These are phyloP conservation scores for Aspergillus hortae DNA, from an alignment of 2,329 filamentous ascomycete species.

Conservation along the genomic window DNA sequence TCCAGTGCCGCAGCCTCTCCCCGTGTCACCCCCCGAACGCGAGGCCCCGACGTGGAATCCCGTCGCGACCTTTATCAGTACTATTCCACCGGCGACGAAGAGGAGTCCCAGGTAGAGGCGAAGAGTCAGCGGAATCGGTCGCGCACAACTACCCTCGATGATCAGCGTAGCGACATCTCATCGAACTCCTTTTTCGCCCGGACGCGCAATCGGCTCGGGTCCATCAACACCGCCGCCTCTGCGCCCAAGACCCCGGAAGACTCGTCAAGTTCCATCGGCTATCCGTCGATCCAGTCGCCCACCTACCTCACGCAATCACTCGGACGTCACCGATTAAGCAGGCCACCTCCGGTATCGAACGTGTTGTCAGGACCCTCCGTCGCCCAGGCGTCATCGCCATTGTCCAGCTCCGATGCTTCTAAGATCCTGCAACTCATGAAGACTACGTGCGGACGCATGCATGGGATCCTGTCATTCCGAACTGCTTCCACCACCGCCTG, in stretches of 20 bases:
- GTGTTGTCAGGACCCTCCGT: constrained; percentile 23
- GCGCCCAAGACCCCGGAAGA: constrained; percentile 37
- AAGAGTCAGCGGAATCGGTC: constrained; percentile 36
- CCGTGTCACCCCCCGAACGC: constrained; percentile 32
- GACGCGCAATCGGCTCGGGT: constrained; percentile 36
- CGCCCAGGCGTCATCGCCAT: constrained; percentile 28
- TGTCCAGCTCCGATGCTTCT: constrained; percentile 43
- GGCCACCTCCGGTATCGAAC: constrained; percentile 25
- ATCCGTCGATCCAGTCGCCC: constrained; percentile 45
- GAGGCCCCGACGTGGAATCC: constrained; percentile 30
- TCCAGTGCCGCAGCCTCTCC: constrained; percentile 33
- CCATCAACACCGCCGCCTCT: constrained; percentile 35
- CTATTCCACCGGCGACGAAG: constrained; percentile 31
- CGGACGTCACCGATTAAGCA: constrained; percentile 33
- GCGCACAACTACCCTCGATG: constrained; percentile 41
- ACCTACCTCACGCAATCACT: constrained; percentile 31
- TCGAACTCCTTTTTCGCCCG: constrained; percentile 30
- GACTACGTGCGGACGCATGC: constrained; percentile 50
- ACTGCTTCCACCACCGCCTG: constrained; percentile 41
- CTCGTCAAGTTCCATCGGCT: constrained; percentile 43
- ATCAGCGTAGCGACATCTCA: constrained; percentile 38
- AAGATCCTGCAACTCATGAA: constrained; percentile 52
- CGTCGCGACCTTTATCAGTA: constrained; percentile 30
- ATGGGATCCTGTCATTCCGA: constrained; percentile 51
- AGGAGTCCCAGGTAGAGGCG: constrained; percentile 28